Conservation (phyloP, 2,329 filamentous ascomycete species). For the Ophiostoma novo-ulmi region DNA sequence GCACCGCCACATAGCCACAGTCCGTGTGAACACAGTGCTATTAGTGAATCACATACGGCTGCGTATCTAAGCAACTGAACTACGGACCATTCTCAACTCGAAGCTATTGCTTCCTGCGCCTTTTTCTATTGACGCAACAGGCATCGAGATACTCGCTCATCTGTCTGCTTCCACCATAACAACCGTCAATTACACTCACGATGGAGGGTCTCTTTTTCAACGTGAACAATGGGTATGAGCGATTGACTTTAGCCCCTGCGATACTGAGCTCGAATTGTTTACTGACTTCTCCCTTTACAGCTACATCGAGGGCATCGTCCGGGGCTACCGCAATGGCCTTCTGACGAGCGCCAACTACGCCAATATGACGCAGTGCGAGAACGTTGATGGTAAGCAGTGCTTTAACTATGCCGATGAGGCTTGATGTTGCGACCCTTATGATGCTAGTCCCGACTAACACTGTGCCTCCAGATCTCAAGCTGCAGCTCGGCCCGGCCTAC, state of each 20-base stretch:
- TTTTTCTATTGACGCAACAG: constrained; percentile 23
- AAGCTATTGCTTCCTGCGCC: constrained; percentile 21
- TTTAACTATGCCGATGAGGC: neutral
- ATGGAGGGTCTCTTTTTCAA: constrained; percentile 97
- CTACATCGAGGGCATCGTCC: constrained; percentile 95
- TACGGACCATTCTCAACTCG: neutral
- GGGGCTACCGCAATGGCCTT: constrained; percentile 91
- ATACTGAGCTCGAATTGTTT: neutral
- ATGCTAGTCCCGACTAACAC: constrained; percentile 46
- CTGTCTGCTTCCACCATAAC: constrained; percentile 19
- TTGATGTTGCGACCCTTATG: constrained; percentile 41
- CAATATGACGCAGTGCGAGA: constrained; percentile 97
- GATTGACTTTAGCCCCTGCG: neutral
- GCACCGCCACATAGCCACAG: constrained; percentile 17
- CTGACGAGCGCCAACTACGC: constrained; percentile 86
- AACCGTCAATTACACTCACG: constrained; percentile 30
- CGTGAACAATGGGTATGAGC: constrained; percentile 76
- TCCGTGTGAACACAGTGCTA: neutral
- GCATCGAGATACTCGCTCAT: constrained; percentile 23
- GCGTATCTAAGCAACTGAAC: neutral
- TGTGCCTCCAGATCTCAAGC: constrained; percentile 75
- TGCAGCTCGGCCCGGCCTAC: constrained; percentile 93
- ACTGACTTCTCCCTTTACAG: constrained; percentile 41
- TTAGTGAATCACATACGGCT: neutral
- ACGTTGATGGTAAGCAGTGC: constrained; percentile 70